Conservation (phyloP, 169 alveolate species). For the Plasmodium gonderi region DNA sequence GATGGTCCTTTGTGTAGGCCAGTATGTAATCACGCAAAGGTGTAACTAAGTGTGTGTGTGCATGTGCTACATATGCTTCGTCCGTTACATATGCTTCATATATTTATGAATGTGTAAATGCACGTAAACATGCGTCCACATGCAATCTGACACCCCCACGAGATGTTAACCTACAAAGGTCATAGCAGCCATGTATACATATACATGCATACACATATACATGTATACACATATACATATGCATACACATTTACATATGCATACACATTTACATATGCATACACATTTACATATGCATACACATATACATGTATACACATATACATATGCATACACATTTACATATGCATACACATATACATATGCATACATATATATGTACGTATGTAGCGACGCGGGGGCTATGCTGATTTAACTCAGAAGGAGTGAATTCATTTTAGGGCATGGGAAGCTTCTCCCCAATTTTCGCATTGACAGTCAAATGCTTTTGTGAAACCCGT, state of each 20-base stretch:
- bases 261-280: background rate
- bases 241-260: background rate
- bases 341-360: conserved; percentile 8
- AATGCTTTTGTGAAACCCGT: background rate
- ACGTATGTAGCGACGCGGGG: background rate
- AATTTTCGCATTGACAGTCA: background rate
- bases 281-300: background rate
- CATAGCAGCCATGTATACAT: background rate
- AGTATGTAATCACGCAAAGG: too few species aligned
- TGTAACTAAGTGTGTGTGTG: too few species aligned
- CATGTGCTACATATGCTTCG: too few species aligned
- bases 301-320: background rate
- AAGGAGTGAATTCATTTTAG: background rate
- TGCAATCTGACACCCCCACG: background rate
- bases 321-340: background rate
- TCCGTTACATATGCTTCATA: too few species aligned
- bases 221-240: background rate
- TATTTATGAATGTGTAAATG: too few species aligned
- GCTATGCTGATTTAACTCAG: background rate
- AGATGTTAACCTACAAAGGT: background rate
- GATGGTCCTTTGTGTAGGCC: too few species aligned
- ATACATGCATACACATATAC: background rate
- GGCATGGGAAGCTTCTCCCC: background rate
- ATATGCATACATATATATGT: background rate
- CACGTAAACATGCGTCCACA: too few species aligned